phyloP scores from a whole-genome alignment of 495 filamentous ascomycete genomes.

The Tuber brumale region DNA sequence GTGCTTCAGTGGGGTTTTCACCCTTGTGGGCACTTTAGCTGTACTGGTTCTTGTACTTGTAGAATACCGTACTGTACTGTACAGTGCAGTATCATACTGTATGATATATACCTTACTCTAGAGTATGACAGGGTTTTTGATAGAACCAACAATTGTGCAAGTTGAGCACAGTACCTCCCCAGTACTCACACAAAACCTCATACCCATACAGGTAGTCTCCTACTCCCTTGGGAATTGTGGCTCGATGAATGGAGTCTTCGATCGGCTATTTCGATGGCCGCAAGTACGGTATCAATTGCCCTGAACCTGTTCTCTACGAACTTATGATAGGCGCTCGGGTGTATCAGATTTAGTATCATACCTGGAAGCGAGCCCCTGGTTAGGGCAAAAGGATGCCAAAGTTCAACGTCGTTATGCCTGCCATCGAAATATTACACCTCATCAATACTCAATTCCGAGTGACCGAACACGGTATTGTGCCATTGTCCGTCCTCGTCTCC shows the following conservation, averaged over 20 bases:
- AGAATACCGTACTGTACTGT: not conserved
- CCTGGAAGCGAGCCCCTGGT: not conserved
- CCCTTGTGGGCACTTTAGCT: too few relatives aligned
- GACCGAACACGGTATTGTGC: not conserved
- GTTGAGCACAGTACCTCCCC: not conserved
- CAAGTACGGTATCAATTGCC: not conserved
- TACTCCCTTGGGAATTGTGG: not conserved
- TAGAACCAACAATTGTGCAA: not conserved
- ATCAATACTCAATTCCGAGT: not conserved
- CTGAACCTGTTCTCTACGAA: not conserved
- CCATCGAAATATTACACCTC: not conserved
- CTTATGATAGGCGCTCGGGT: not conserved
- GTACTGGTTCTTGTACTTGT: too few relatives aligned
- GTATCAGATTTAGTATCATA: not conserved
- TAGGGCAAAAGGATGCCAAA: not conserved
- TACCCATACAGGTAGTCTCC: not conserved
- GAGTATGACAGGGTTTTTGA: not conserved
- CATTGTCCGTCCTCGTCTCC: not conserved
- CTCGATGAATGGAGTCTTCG: not conserved
- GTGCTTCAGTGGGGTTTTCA: not conserved
- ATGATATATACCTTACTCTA: not conserved
- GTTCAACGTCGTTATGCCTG: not conserved
- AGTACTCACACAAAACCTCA: not conserved
- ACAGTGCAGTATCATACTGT: not conserved
- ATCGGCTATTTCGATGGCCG: not conserved